A percentile compares a stretch with the other conserved stretches of the same genome.
Conservation (phyloP, 2,329 filamentous ascomycete species). For the Fusarium decemcellulare region DNA sequence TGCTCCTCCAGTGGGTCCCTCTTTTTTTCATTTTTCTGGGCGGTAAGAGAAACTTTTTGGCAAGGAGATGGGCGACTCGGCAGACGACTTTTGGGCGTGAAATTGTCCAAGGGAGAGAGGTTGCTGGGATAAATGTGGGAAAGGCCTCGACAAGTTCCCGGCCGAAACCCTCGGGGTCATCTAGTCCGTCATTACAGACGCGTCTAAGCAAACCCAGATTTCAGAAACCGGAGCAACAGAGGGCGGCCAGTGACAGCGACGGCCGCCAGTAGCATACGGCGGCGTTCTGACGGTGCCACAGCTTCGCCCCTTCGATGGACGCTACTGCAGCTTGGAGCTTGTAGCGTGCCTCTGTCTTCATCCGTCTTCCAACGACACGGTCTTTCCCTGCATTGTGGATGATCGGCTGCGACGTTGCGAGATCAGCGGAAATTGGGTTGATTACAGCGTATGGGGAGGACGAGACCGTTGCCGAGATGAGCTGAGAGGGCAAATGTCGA, state of each 20-base stretch:
- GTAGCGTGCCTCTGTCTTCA: slow-evolving; percentile 27
- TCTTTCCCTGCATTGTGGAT: slow-evolving; percentile 36
- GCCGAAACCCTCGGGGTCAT: slow-evolving; percentile 40
- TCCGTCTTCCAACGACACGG: slow-evolving; percentile 22
- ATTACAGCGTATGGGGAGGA: not conserved
- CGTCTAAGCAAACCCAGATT: slow-evolving; percentile 22
- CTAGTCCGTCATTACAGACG: slow-evolving; percentile 21
- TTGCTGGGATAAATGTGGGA: slow-evolving; percentile 35
- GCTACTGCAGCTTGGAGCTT: slow-evolving; percentile 36
- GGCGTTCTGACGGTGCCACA: slow-evolving; percentile 29
- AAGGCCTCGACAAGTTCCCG: slow-evolving; percentile 38
- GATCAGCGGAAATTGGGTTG: slow-evolving; percentile 41
- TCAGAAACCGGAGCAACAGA: slow-evolving; percentile 29
- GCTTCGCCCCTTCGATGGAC: slow-evolving; percentile 33
- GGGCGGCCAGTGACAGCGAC: slow-evolving; percentile 20
- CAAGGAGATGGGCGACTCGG: slow-evolving; percentile 22
- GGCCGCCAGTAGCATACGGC: slow-evolving; percentile 21
- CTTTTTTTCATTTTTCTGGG: slow-evolving; percentile 9
- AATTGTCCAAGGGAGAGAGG: slow-evolving; percentile 37
- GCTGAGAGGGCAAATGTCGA: slow-evolving; percentile 27
- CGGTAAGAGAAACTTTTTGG: slow-evolving; percentile 33
- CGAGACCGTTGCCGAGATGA: slow-evolving; percentile 36
- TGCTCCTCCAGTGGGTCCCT: slow-evolving; percentile 31
- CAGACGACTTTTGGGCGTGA: slow-evolving; percentile 29
- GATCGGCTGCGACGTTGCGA: slow-evolving; percentile 39